Evolutionary conservation across 306 rosid genomes (phyloP).

Genomic region (Hippophae rhamnoides): DNA sequence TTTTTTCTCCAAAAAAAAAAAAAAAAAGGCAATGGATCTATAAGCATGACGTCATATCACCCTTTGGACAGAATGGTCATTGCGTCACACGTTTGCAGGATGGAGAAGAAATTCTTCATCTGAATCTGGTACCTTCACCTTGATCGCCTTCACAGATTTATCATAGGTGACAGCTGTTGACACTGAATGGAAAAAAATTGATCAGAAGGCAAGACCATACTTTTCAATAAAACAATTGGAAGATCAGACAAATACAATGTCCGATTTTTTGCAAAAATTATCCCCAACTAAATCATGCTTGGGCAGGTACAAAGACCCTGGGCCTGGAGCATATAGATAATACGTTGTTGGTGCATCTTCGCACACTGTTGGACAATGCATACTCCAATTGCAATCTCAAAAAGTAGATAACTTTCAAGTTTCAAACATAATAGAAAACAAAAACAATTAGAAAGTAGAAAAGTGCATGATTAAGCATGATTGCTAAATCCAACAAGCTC

Average conservation of each 20-base stretch:
- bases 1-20: not conserved
- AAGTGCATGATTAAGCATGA: too few relatives aligned
- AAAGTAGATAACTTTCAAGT: constrained; percentile 76
- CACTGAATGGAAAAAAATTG: constrained; percentile 35
- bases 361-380: constrained; percentile 97
- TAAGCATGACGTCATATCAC: constrained; percentile 52
- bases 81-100: constrained; percentile 94
- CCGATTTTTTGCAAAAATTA: too few relatives aligned
- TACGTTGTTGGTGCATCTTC: constrained; percentile 98
- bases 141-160: constrained; percentile 70
- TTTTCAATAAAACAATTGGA: too few relatives aligned
- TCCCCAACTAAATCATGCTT: too few relatives aligned
- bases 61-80: constrained; percentile 95
- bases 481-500: too few relatives aligned
- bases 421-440: not conserved
- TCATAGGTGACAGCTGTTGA: constrained; percentile 94
- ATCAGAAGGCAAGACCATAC: constrained; percentile 9
- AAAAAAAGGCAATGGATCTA: constrained; percentile 2
- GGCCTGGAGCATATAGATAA: constrained; percentile 1
- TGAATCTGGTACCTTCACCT: constrained; percentile 87
- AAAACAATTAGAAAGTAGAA: too few relatives aligned
- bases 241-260: too few relatives aligned
- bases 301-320: not conserved
- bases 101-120: constrained; percentile 85
- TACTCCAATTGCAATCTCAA: constrained; percentile 76